Evolutionary conservation across 2,329 filamentous ascomycete genomes (phyloP).

Genomic region (Sarocladium strictum): DNA sequence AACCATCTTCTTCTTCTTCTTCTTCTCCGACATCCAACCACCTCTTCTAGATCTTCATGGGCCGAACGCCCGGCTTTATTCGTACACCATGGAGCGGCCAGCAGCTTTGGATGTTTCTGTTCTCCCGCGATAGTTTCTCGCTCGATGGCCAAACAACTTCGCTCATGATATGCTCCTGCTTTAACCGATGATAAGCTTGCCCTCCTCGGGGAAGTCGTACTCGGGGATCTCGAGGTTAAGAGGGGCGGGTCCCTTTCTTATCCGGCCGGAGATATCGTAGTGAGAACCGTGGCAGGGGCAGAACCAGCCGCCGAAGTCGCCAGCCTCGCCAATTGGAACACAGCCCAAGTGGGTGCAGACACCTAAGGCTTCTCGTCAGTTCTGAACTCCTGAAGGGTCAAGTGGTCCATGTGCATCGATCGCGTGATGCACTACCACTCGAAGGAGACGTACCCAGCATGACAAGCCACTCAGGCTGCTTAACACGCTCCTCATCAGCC

Average conservation of each 20-base stretch:
- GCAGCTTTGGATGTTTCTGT: background rate
- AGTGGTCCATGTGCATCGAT: background rate
- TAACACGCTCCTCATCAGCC: constrained; percentile 83
- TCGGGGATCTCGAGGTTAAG: constrained; percentile 92
- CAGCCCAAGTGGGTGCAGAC: constrained; percentile 99
- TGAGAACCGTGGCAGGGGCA: constrained; percentile 99
- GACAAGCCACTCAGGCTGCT: constrained; percentile 98
- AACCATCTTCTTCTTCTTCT: background rate
- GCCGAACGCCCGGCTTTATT: background rate
- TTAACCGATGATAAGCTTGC: constrained; percentile 88
- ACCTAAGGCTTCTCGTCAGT: constrained; percentile 46
- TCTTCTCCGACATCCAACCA: background rate
- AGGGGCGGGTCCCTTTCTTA: constrained; percentile 94
- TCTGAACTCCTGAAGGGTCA: background rate
- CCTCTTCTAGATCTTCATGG: constrained; percentile 2
- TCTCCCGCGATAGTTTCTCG: background rate
- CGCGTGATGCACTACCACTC: background rate
- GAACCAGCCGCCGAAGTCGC: constrained; percentile 99
- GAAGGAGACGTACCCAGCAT: constrained; percentile 70
- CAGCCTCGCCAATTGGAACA: constrained; percentile 97
- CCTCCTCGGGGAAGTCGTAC: constrained; percentile 91
- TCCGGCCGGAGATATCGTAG: constrained; percentile 98
- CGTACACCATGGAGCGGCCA: constrained; percentile 7
- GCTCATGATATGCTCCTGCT: background rate
- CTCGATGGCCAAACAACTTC: background rate